Evolutionary conservation across 1,284 basidiomycete species (phyloP).

Genomic region (Pyrrhoderma noxium): DNA sequence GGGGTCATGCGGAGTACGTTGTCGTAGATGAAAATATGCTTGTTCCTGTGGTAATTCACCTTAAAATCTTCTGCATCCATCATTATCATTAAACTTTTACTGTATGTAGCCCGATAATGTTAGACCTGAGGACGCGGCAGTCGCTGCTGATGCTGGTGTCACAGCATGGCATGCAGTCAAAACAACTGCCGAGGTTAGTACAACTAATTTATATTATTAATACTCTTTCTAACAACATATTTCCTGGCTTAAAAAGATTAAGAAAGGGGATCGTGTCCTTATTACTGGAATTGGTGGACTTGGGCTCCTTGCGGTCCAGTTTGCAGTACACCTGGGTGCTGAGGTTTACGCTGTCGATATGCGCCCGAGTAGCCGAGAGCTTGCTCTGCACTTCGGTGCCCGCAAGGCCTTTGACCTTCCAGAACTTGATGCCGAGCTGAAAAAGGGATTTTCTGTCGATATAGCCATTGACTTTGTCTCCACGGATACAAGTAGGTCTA

Average conservation of each 20-base stretch:
- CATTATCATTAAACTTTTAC: too few relatives aligned
- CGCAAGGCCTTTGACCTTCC: constrained; percentile 22
- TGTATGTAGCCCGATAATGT: constrained; percentile 24
- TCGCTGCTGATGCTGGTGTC: constrained; percentile 24
- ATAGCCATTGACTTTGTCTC: constrained; percentile 25
- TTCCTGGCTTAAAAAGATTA: too few relatives aligned
- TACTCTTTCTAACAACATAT: too few relatives aligned
- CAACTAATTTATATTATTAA: too few relatives aligned
- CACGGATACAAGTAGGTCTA: constrained; percentile 22
- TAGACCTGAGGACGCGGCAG: constrained; percentile 22
- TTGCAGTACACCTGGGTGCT: constrained; percentile 24
- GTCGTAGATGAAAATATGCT: neutral
- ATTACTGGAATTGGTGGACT: constrained; percentile 28
- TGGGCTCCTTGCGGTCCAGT: constrained; percentile 27
- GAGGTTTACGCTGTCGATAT: constrained; percentile 25
- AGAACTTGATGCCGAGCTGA: constrained; percentile 20
- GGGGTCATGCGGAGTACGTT: constrained; percentile 3
- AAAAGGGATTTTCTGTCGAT: constrained; percentile 23
- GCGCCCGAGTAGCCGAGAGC: constrained; percentile 22
- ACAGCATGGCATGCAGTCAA: constrained; percentile 25
- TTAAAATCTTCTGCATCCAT: too few relatives aligned
- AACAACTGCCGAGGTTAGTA: constrained; percentile 22
- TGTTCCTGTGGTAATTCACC: constrained; percentile 6
- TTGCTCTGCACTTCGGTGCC: constrained; percentile 24
- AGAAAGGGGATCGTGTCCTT: constrained; percentile 20